These are phyloP conservation scores for Pleurotus pulmonarius DNA, from an alignment of 768 basidiomycete genomes.

Conservation along the genomic window DNA sequence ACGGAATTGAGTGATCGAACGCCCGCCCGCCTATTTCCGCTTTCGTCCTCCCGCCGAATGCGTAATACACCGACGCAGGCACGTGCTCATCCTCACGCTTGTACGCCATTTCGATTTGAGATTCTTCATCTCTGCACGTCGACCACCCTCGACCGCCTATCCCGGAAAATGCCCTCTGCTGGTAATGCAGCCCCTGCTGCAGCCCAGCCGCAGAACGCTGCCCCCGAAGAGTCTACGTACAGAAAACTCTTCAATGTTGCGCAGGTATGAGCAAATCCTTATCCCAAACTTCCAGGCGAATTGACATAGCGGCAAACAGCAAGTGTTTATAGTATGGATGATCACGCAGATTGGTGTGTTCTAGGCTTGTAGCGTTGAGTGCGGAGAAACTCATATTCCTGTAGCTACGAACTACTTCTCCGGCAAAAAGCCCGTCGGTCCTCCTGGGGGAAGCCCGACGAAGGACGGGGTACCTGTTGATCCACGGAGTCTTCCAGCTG, in stretches of 20 bases:
- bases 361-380: not conserved
- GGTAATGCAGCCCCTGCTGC: not conserved
- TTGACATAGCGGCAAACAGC: slow-evolving; percentile 34
- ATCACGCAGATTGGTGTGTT: slow-evolving; percentile 60
- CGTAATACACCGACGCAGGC: too few species aligned
- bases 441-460: slow-evolving; percentile 9
- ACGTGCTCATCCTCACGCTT: too few species aligned
- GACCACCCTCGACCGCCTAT: too few species aligned
- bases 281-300: not conserved
- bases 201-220: slow-evolving; percentile 1
- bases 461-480: slow-evolving; percentile 24
- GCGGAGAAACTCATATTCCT: not conserved
- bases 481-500: slow-evolving; percentile 51
- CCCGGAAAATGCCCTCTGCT: not conserved
- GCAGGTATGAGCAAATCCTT: slow-evolving; percentile 32
- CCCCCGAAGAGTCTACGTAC: slow-evolving; percentile 28
- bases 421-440: slow-evolving; percentile 1
- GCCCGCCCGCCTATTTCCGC: too few species aligned
- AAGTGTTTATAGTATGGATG: slow-evolving; percentile 66
- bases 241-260: slow-evolving; percentile 32
- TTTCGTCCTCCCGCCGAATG: too few species aligned
- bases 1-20: too few species aligned
- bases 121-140: too few species aligned
- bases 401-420: slow-evolving; percentile 26
- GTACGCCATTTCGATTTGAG: too few species aligned